Evolutionary conservation across 495 filamentous ascomycete genomes (phyloP).

Genomic region (Glarea lozoyensis): DNA sequence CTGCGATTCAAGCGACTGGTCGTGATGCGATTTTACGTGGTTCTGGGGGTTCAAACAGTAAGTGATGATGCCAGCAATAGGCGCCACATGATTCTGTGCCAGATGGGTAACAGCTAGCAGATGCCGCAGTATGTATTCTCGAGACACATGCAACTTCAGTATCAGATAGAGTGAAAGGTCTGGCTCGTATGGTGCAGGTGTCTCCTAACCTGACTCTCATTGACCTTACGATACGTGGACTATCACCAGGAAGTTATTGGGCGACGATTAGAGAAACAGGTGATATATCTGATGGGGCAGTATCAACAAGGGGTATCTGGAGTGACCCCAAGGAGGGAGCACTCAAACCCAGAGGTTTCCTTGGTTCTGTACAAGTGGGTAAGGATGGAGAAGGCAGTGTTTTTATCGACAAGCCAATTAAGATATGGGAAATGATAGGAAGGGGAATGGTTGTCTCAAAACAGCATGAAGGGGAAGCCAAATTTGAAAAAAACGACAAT

Average conservation of each 20-base stretch:
- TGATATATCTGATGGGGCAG: slow-evolving; percentile 76
- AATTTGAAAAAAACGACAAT: slow-evolving; percentile 57
- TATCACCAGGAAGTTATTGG: slow-evolving; percentile 72
- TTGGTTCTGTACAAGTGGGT: slow-evolving; percentile 69
- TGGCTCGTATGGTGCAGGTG: slow-evolving; percentile 77
- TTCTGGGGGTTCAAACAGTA: slow-evolving; percentile 76
- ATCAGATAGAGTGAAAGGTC: slow-evolving; percentile 59
- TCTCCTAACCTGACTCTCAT: slow-evolving; percentile 66
- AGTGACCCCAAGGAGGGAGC: slow-evolving; percentile 39
- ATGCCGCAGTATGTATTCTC: slow-evolving; percentile 90
- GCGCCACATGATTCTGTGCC: no score
- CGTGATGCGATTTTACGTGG: slow-evolving; percentile 91
- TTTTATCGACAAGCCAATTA: slow-evolving; percentile 71
- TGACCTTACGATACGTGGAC: slow-evolving; percentile 79
- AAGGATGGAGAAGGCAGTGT: slow-evolving; percentile 58
- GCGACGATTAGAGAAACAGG: slow-evolving; percentile 81
- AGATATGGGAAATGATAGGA: slow-evolving; percentile 93
- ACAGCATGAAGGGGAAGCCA: slow-evolving; percentile 37
- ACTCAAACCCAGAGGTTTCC: slow-evolving; percentile 49
- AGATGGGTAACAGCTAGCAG: no score
- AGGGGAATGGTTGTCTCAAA: slow-evolving; percentile 76
- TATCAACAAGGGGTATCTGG: slow-evolving; percentile 80
- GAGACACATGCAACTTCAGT: slow-evolving; percentile 66
- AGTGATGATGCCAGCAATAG: slow-evolving; percentile 28
- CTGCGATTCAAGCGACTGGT: slow-evolving; percentile 81